Evolutionary conservation across 768 basidiomycete genomes (phyloP), one percentile per base, ranked within the genome.

Genomic region (Exidia glandulosa): DNA sequence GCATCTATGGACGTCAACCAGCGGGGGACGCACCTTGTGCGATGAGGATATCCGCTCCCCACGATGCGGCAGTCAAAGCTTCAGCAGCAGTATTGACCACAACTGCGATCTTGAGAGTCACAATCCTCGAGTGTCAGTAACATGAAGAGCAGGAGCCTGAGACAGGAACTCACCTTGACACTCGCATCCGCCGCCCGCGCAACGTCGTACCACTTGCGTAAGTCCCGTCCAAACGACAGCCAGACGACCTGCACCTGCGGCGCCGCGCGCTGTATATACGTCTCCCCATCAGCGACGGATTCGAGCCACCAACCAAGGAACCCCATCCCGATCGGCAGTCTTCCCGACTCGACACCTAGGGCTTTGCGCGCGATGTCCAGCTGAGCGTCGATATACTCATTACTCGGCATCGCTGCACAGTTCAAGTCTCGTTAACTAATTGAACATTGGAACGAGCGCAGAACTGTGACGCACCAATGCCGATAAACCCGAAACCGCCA

Each of bases 401-500:
- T 56, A 69, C 34, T 80, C 75, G 13, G 73, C 67, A 41, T 72
- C 70, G 55, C 71, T 71, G 67, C 81, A 83, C 14, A 80, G 86
- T 84, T 32, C 58, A 55, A 59, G 25, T 56, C 41, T 59, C 34
- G 27, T 45, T 37, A 16, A 59, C 55, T 41, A 52, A 58, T 58
- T 45, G 9, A 29, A 48, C 30, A 57, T 59, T 12, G 55, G 56
- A 14, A 31, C 19, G 1, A n/a, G 32, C 45, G 25, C 41, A 25
- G 34, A 41, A 57, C 33, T n/a, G 48, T 23, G 7, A 47, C 65
- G 10, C 64, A 84, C 87, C 84, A 70, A 81, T 77, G n/a, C 81
- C 76, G 0, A 90, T 64, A 68, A 91, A 90, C 1, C 87, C 90
- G 59, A 90, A 85, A 16, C 85, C 90, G 25, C 90, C 90, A 7